Percentiles rank a stretch among this genome's conserved stretches.
Conservation (phyloP, 495 filamentous ascomycete genomes). For the Lophium mytilinum region DNA sequence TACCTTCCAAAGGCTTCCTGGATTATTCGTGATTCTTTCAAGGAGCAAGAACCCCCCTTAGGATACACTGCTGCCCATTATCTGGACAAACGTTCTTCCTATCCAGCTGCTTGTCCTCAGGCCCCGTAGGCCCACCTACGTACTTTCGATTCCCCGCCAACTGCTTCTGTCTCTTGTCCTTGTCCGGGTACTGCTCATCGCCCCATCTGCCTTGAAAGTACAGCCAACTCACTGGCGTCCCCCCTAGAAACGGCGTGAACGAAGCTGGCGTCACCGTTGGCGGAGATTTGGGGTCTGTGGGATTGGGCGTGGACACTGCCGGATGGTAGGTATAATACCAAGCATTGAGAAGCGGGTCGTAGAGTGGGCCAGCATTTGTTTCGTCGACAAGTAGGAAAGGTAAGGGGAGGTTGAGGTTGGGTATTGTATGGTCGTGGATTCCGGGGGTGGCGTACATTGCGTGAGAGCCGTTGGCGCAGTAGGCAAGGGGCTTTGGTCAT, state of each 20-base stretch:
- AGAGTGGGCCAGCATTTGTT: constrained; percentile 30
- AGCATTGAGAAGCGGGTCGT: constrained; percentile 45
- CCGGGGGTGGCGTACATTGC: constrained; percentile 50
- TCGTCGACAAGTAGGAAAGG: constrained; percentile 17
- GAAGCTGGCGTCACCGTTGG: neutral
- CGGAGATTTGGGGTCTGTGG: neutral
- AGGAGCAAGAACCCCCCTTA: neutral
- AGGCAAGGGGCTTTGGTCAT: constrained; percentile 44
- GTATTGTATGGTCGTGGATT: constrained; percentile 26
- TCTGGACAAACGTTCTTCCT: constrained; percentile 18
- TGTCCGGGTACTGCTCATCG: constrained; percentile 45
- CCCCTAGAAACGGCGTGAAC: constrained; percentile 33
- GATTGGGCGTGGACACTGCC: constrained; percentile 11
- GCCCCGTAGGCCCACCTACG: constrained; percentile 21
- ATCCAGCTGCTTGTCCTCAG: constrained; percentile 19
- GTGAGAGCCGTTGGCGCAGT: constrained; percentile 51
- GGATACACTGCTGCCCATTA: constrained; percentile 4
- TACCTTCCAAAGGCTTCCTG: no score
- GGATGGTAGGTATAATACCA: constrained; percentile 44
- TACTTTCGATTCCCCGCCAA: constrained; percentile 14
- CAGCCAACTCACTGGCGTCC: constrained; percentile 42
- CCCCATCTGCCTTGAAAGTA: constrained; percentile 50
- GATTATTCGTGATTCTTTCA: neutral
- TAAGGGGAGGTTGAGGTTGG: constrained; percentile 23
- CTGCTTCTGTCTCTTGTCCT: constrained; percentile 19